Percentiles rank a stretch among this genome's conserved stretches.
Evolutionary conservation across 2,329 filamentous ascomycete genomes (phyloP).

Genomic region (Stenocarpella maydis): DNA sequence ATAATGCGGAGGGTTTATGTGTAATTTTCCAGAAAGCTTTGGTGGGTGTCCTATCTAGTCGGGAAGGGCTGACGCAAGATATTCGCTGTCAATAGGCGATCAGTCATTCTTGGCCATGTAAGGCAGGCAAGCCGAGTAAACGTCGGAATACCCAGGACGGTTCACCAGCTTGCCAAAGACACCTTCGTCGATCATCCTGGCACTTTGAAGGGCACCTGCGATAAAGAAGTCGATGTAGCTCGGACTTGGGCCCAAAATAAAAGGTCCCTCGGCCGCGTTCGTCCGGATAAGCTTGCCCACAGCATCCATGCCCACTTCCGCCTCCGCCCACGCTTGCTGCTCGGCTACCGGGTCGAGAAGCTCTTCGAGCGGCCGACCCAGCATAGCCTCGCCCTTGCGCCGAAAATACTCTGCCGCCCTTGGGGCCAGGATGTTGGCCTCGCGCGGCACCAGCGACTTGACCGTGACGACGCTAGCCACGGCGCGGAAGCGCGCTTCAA

Average conservation of each 20-base stretch:
- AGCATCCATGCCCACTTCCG: not conserved
- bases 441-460: constrained; percentile 47
- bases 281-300: constrained; percentile 4
- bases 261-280: not conserved
- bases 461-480: constrained; percentile 42
- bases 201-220: not conserved
- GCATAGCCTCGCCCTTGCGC: constrained; percentile 44
- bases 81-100: not conserved
- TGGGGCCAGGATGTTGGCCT: constrained; percentile 47
- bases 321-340: not conserved
- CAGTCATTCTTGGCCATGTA: not conserved
- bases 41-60: not conserved
- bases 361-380: not conserved
- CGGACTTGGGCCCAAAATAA: not conserved
- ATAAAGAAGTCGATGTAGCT: constrained; percentile 4
- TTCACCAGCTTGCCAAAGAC: not conserved
- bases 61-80: not conserved
- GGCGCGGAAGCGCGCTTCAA: not conserved
- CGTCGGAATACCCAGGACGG: not conserved
- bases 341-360: not conserved
- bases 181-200: not conserved
- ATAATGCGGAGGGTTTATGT: no score
- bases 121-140: constrained; percentile 10
- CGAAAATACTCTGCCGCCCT: constrained; percentile 49
- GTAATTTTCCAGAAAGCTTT: accelerated